Percentiles rank a stretch among this genome's conserved stretches.
These are phyloP conservation scores for Pythium monospermum DNA, from an alignment of 352 stramenopile genomes.

Conservation along the genomic window DNA sequence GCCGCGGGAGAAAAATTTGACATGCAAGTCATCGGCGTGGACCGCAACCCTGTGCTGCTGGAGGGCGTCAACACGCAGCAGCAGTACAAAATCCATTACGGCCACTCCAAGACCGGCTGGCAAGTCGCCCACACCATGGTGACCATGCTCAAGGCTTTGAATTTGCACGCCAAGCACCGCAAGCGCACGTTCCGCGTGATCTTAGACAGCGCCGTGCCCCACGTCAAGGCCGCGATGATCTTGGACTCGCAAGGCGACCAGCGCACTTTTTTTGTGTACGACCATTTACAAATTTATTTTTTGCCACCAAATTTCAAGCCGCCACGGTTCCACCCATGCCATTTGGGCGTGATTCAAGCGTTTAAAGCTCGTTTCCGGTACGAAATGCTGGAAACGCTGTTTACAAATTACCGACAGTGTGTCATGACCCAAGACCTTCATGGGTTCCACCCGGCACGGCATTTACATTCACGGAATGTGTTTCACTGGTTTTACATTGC, in stretches of 20 bases:
- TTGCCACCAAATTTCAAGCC: slow-evolving; percentile 77
- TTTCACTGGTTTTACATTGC: slow-evolving; percentile 82
- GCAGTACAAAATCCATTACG: slow-evolving; percentile 72
- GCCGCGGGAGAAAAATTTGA: slow-evolving; percentile 75
- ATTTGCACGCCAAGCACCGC: slow-evolving; percentile 53
- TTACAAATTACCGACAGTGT: slow-evolving; percentile 51
- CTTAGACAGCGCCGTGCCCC: slow-evolving; percentile 72
- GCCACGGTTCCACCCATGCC: slow-evolving; percentile 65
- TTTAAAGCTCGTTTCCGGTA: slow-evolving; percentile 79
- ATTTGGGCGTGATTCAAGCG: slow-evolving; percentile 66
- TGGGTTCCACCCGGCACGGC: slow-evolving; percentile 38
- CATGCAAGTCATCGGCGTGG: slow-evolving; percentile 75
- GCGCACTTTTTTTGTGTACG: slow-evolving; percentile 82
- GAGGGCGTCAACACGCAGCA: slow-evolving; percentile 57
- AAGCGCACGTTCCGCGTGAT: slow-evolving; percentile 82
- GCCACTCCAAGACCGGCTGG: slow-evolving; percentile 74
- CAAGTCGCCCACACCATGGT: slow-evolving; percentile 79
- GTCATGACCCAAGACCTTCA: slow-evolving; percentile 43
- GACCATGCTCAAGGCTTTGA: slow-evolving; percentile 74
- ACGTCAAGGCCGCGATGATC: slow-evolving; percentile 85
- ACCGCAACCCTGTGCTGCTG: slow-evolving; percentile 50
- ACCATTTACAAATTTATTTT: slow-evolving; percentile 78
- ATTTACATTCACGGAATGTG: slow-evolving; percentile 76
- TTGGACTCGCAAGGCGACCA: slow-evolving; percentile 82
- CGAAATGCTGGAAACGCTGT: slow-evolving; percentile 76